Evolutionary conservation across 2,329 filamentous ascomycete species (phyloP).

Genomic region (Bipolaris bicolor): DNA sequence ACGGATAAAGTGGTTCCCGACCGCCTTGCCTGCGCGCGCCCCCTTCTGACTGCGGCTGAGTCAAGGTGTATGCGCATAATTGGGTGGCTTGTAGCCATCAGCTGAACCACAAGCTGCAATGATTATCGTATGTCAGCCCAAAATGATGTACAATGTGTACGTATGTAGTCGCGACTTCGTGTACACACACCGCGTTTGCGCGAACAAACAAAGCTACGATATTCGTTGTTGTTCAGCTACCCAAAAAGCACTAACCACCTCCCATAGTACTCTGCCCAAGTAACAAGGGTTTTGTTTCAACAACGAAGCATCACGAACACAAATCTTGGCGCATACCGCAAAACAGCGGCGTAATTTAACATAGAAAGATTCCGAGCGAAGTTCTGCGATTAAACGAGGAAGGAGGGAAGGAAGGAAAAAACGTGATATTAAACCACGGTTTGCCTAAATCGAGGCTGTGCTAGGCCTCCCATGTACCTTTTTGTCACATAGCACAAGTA

Average conservation of each 20-base stretch:
- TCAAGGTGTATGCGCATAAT: conserved; percentile 8
- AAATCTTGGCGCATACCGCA: too few species aligned
- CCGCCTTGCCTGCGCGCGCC: not conserved
- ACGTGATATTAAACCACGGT: conserved; percentile 3
- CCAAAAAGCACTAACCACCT: too few species aligned
- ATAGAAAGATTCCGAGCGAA: not conserved
- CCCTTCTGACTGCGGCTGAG: conserved; percentile 8
- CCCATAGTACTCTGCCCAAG: too few species aligned
- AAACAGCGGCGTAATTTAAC: not conserved
- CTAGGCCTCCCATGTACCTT: not conserved
- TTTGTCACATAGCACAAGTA: not conserved
- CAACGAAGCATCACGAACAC: not conserved
- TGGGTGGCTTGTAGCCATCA: conserved; percentile 12
- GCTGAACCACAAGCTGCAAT: conserved; percentile 3
- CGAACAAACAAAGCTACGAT: not conserved
- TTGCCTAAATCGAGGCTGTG: conserved; percentile 18
- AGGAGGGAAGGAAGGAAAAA: not conserved
- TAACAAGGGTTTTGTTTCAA: too few species aligned
- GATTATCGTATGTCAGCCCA: too few species aligned
- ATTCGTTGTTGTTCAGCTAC: too few species aligned
- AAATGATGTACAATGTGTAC: not conserved
- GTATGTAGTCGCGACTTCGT: not conserved
- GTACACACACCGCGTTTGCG: not conserved
- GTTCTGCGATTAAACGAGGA: not conserved
- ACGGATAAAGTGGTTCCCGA: conserved; percentile 10